Evolutionary conservation across 176 grass and related monocot genomes (phyloP).

Genomic region (Carex littledalei): DNA sequence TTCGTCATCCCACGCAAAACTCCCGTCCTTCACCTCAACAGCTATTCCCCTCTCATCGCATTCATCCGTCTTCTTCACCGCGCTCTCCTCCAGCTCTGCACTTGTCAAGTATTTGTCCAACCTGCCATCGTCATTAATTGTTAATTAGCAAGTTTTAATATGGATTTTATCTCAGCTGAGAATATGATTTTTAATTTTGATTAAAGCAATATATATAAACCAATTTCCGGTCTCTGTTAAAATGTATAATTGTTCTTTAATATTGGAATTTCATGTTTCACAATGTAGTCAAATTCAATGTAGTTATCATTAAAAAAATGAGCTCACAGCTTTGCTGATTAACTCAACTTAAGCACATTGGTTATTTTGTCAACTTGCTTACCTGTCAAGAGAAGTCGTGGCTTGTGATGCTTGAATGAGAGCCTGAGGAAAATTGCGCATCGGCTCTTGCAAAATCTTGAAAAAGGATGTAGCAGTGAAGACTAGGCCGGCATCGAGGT

Average conservation of each 20-base stretch:
- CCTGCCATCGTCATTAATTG: background rate
- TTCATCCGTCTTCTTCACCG: slow-evolving; percentile 41
- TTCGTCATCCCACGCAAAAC: slow-evolving; percentile 84
- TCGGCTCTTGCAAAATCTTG: slow-evolving; percentile 89
- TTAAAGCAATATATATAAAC: background rate
- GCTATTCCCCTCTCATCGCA: slow-evolving; percentile 21
- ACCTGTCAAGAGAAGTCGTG: slow-evolving; percentile 61
- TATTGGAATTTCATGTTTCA: background rate
- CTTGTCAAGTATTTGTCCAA: slow-evolving; percentile 70
- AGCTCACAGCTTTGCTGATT: background rate
- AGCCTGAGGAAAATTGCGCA: slow-evolving; percentile 88
- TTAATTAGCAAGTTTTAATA: background rate
- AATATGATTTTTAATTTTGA: background rate
- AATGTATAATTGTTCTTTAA: background rate
- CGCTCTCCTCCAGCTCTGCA: slow-evolving; percentile 51
- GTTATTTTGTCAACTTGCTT: background rate
- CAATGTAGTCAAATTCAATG: background rate
- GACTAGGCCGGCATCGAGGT: slow-evolving; percentile 73
- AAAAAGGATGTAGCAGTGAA: slow-evolving; percentile 90
- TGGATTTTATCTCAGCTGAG: background rate
- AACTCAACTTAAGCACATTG: background rate
- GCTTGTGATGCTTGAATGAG: slow-evolving; percentile 93
- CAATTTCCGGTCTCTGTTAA: background rate
- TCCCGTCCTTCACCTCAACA: slow-evolving; percentile 50
- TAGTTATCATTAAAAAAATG: background rate